phyloP scores from a whole-genome alignment of 345 rosid species.

The Citrus mangshanensis region DNA sequence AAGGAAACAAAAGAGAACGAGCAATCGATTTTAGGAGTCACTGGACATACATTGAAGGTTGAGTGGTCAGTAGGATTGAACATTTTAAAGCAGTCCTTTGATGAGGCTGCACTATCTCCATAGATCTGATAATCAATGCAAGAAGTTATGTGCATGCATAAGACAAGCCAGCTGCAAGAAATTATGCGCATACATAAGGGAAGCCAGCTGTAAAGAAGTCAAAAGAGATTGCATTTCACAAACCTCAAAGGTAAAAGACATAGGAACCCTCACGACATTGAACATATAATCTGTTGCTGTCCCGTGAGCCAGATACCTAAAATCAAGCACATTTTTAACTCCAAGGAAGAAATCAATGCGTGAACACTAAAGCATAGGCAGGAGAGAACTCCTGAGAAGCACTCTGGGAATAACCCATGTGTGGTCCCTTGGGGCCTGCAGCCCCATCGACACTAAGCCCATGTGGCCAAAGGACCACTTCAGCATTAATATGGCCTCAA shows the following conservation, averaged over 20 bases:
- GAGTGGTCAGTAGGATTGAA: slow-evolving; percentile 80
- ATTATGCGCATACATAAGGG: neutral
- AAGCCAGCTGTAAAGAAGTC: neutral
- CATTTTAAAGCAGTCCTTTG: slow-evolving; percentile 91
- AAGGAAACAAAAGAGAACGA: neutral
- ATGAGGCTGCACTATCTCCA: slow-evolving; percentile 63
- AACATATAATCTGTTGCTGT: slow-evolving; percentile 97
- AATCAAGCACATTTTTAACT: neutral
- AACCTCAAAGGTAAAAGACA: slow-evolving; percentile 99
- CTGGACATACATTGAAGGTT: slow-evolving; percentile 62
- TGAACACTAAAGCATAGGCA: neutral
- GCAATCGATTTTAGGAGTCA: neutral
- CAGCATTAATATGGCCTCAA: neutral
- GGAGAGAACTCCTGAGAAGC: neutral
- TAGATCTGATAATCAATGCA: slow-evolving; percentile 55
- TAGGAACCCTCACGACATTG: slow-evolving; percentile 74
- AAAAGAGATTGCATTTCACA: slow-evolving; percentile 26
- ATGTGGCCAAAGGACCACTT: neutral
- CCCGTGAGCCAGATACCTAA: slow-evolving; percentile 95
- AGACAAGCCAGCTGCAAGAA: slow-evolving; percentile 2
- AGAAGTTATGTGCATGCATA: neutral
- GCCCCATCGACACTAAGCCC: neutral
- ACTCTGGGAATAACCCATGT: neutral
- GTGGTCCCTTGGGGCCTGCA: neutral
- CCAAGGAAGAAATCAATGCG: neutral